Evolutionary conservation across 2,329 filamentous ascomycete species (phyloP).

Genomic region (Metarhizium humberi): DNA sequence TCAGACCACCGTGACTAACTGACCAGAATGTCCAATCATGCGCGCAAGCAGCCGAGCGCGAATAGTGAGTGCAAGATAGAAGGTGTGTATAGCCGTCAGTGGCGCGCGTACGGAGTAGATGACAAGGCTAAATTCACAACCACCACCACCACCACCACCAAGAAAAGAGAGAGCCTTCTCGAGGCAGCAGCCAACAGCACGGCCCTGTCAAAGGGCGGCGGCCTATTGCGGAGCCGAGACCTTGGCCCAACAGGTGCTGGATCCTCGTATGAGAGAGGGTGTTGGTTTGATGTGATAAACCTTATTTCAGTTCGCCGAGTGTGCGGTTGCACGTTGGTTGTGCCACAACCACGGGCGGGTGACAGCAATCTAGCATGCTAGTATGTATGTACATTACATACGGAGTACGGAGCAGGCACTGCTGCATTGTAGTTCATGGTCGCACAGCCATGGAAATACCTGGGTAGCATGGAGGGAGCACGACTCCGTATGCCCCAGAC

Average conservation of each 20-base stretch:
- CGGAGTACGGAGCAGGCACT: background rate
- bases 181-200: background rate
- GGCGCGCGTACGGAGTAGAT: background rate
- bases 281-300: background rate
- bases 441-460: no score
- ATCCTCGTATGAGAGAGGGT: background rate
- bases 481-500: background rate
- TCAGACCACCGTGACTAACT: background rate
- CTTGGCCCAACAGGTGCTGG: background rate
- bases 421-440: no score
- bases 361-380: background rate
- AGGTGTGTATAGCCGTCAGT: background rate
- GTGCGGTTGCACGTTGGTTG: background rate
- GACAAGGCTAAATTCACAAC: background rate
- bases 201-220: background rate
- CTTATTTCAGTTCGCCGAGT: background rate
- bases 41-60: background rate
- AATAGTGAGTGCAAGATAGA: background rate
- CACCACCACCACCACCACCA: background rate
- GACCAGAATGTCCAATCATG: constrained; percentile 2
- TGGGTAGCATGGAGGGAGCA: no score
- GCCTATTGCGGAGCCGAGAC: background rate
- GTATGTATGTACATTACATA: no score
- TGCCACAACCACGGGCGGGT: background rate
- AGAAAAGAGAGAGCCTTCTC: background rate